Evolutionary conservation across 768 basidiomycete species (phyloP).

Genomic region (Inosperma sp.): DNA sequence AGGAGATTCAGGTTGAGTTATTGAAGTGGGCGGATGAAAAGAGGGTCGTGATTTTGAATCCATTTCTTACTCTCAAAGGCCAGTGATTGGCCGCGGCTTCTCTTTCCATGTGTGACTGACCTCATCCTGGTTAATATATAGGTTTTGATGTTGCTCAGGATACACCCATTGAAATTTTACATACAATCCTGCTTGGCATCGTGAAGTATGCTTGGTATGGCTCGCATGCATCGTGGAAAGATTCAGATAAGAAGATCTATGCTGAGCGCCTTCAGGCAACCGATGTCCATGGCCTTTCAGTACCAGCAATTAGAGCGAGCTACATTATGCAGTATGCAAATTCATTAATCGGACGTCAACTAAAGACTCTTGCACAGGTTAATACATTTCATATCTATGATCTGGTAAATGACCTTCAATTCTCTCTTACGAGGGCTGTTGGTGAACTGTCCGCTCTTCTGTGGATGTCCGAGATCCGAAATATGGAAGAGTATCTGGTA

Average conservation of each 20-base stretch:
- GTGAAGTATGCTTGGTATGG: slow-evolving; percentile 42
- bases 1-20: slow-evolving; percentile 24
- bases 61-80: slow-evolving; percentile 29
- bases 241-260: slow-evolving; percentile 24
- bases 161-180: slow-evolving; percentile 42
- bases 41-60: slow-evolving; percentile 25
- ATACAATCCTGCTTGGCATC: slow-evolving; percentile 40
- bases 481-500: slow-evolving; percentile 35
- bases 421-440: slow-evolving; percentile 28
- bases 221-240: slow-evolving; percentile 29
- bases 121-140: slow-evolving; percentile 8
- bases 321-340: slow-evolving; percentile 44
- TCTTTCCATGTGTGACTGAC: not conserved
- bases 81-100: not conserved
- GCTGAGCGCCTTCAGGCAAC: slow-evolving; percentile 31
- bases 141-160: slow-evolving; percentile 30
- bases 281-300: slow-evolving; percentile 24
- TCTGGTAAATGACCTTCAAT: slow-evolving; percentile 21
- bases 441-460: slow-evolving; percentile 34
- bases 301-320: slow-evolving; percentile 32
- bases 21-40: slow-evolving; percentile 26
- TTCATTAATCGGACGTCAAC: slow-evolving; percentile 39
- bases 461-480: slow-evolving; percentile 39
- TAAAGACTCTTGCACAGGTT: slow-evolving; percentile 37
- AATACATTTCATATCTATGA: slow-evolving; percentile 36